A percentile compares a stretch with the other conserved stretches of the same genome.
phyloP scores from a whole-genome alignment of 176 grass and related monocot species.

The Poa pratensis region DNA sequence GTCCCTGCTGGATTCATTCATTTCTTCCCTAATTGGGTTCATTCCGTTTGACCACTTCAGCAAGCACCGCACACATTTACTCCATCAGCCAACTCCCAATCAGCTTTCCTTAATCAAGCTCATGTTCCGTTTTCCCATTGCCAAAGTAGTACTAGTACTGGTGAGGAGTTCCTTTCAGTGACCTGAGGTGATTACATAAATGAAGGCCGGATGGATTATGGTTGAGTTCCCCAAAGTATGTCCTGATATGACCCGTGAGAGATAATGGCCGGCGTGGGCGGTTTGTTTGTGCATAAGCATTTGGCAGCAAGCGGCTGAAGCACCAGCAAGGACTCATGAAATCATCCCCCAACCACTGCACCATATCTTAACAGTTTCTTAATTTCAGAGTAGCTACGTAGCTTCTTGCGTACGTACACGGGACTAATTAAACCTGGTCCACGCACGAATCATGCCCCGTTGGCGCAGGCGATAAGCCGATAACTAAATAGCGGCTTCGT shows the following conservation, averaged over 20 bases:
- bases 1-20: background rate
- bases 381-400: background rate
- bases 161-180: constrained; percentile 29
- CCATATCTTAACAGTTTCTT: constrained; percentile 26
- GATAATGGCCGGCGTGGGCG: background rate
- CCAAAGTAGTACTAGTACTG: background rate
- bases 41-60: background rate
- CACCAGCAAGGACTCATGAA: background rate
- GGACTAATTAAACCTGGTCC: constrained; percentile 7
- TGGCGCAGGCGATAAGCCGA: too few species aligned
- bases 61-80: background rate
- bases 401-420: background rate
- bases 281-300: background rate
- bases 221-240: background rate
- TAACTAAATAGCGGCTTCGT: background rate
- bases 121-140: background rate
- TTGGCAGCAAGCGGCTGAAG: constrained; percentile 17
- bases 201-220: background rate
- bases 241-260: background rate
- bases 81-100: background rate
- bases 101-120: background rate
- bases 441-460: constrained; percentile 35
- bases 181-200: background rate
- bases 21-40: background rate
- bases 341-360: constrained; percentile 50